These are phyloP conservation scores for Verticillium dahliae DNA, from an alignment of 2,329 filamentous ascomycete genomes.

Conservation along the genomic window DNA sequence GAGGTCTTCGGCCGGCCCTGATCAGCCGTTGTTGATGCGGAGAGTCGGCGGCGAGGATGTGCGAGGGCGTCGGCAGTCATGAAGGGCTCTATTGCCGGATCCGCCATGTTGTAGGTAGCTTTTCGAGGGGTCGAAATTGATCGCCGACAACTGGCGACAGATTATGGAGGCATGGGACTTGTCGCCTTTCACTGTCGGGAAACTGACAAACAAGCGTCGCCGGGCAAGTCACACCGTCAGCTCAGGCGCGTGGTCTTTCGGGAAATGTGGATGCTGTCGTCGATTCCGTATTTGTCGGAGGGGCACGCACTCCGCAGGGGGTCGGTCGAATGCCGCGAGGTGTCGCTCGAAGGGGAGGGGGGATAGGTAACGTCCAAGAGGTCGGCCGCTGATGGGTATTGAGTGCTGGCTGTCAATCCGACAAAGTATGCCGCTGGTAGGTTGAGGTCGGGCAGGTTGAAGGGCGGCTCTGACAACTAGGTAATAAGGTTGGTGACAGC, in stretches of 20 bases:
- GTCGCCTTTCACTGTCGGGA: background rate
- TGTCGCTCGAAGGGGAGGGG: background rate
- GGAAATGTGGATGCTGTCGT: background rate
- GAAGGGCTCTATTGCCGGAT: conserved; percentile 16
- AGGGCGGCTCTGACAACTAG: no score
- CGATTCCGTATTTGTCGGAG: background rate
- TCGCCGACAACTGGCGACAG: background rate
- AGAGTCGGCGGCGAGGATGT: conserved; percentile 18
- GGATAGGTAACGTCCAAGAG: background rate
- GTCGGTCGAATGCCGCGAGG: background rate
- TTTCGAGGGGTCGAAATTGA: background rate
- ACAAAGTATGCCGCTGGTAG: no score
- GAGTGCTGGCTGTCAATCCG: background rate
- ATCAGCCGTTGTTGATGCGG: conserved; percentile 6
- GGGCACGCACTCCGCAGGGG: background rate
- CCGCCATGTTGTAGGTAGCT: conserved; percentile 11
- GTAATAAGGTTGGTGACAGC: background rate
- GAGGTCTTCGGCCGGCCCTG: conserved; percentile 4
- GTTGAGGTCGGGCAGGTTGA: no score
- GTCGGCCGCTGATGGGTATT: background rate
- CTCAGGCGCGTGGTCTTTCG: background rate
- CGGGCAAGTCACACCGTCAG: background rate
- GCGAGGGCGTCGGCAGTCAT: conserved; percentile 17
- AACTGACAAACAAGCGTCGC: background rate
- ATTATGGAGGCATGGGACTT: conserved; percentile 9